phyloP scores from a whole-genome alignment of 1,284 basidiomycete species.

The Ganoderma leucocontextum region DNA sequence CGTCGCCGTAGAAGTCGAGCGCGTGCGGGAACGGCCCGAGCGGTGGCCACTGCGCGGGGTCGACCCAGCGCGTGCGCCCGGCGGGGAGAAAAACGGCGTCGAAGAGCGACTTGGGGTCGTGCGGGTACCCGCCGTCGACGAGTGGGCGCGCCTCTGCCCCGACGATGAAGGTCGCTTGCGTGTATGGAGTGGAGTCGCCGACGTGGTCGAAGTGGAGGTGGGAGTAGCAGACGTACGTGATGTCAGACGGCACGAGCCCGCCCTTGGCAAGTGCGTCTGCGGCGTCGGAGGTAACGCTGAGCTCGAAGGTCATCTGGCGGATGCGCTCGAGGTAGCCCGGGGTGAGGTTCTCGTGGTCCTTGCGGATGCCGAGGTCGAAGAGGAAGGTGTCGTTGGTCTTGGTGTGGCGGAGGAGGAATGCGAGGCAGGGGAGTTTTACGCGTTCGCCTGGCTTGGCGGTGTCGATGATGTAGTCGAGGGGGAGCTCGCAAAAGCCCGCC shows the following conservation, averaged over 20 bases:
- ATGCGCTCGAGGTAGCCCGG: slow-evolving; percentile 30
- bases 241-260: slow-evolving; percentile 49
- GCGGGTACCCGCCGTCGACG: slow-evolving; percentile 51
- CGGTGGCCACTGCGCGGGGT: slow-evolving; percentile 32
- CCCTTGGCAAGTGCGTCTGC: slow-evolving; percentile 58
- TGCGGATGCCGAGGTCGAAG: slow-evolving; percentile 63
- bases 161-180: slow-evolving; percentile 56
- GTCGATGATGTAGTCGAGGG: slow-evolving; percentile 49
- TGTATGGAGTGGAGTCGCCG: slow-evolving; percentile 55
- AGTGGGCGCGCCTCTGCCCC: slow-evolving; percentile 47
- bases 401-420: slow-evolving; percentile 56
- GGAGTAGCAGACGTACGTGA: slow-evolving; percentile 57
- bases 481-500: slow-evolving; percentile 50
- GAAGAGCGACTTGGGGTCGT: slow-evolving; percentile 46
- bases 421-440: slow-evolving; percentile 48
- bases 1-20: slow-evolving; percentile 64
- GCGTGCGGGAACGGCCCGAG: slow-evolving; percentile 58
- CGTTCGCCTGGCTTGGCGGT: slow-evolving; percentile 39
- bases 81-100: slow-evolving; percentile 50
- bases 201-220: slow-evolving; percentile 58
- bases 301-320: slow-evolving; percentile 22
- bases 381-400: slow-evolving; percentile 46
- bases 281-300: slow-evolving; percentile 52
- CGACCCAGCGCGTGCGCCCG: slow-evolving; percentile 49
- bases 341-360: slow-evolving; percentile 53